Evolutionary conservation across 306 rosid species (phyloP).

Genomic region (Spatholobus suberectus): DNA sequence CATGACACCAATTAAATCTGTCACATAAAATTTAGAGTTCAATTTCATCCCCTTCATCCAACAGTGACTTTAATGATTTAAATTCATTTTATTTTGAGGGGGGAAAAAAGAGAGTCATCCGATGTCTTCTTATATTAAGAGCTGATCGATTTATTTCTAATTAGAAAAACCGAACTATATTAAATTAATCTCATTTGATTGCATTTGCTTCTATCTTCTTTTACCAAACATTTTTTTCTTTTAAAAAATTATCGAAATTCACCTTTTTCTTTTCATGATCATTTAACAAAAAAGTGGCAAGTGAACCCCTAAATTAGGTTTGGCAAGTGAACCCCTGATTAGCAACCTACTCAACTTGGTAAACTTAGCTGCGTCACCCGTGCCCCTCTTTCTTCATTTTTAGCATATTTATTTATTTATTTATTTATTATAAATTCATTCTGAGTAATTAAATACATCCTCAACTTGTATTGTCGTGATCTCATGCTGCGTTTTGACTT

Average conservation of each 20-base stretch:
- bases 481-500: conserved; percentile 27
- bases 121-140: neutral
- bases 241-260: neutral
- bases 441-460: neutral
- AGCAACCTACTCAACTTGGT: conserved; percentile 39
- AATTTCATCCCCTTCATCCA: neutral
- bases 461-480: conserved; percentile 37
- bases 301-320: conserved; percentile 21
- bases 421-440: neutral
- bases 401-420: neutral
- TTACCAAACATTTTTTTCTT: neutral
- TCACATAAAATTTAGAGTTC: neutral
- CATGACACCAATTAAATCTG: conserved; percentile 14
- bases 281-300: conserved; percentile 15
- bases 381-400: neutral
- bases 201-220: neutral
- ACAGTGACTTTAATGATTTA: neutral
- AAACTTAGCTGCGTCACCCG: conserved; percentile 29
- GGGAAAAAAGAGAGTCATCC: neutral
- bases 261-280: conserved; percentile 16
- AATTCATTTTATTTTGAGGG: neutral
- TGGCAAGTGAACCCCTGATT: conserved; percentile 16
- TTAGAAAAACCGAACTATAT: neutral
- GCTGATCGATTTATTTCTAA: neutral
- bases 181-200: neutral